Evolutionary conservation across 495 filamentous ascomycete genomes (phyloP), one percentile per base, ranked within the genome.

Genomic region (Daldinia childiae): DNA sequence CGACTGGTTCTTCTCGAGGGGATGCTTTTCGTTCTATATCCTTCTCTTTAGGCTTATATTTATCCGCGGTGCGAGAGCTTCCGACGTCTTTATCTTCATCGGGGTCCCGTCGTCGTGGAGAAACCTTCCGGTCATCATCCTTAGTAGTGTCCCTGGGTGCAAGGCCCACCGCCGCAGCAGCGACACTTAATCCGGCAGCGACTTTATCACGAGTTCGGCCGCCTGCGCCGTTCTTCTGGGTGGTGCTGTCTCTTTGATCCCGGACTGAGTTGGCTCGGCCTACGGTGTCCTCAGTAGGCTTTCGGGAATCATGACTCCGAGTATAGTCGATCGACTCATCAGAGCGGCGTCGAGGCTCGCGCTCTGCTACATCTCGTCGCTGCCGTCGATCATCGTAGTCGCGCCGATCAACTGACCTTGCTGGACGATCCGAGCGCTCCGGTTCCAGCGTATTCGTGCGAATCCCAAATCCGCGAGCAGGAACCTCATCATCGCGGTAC

Each of bases 391-490:
- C 79, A 24, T 84, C 82, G 19, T 75, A 71, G 54, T 77, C 72
- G 15, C 71, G 64, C 14, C 58, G 61, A 19, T 79, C 77, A 7
- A 68, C 58, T 7, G 73, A 73, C 15, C 77, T 67, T 56, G 74
- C 57, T 2, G 67, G 65, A 24, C 69, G 74, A 24, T 61, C 72
- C 17, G 58, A 69, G 8, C 77, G 79, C 8, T 79, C 76, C 24
- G 67, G 30, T 6, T 75, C 75, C 17, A 77, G 62, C 14, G 79
- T 58, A 19, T 82, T 80, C 19, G 81, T 75, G 19, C 81, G 79
- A 55, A 85, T 79, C 54, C 83, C 83, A 51, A 84, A 85, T 1
- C 83, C 83, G 27, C 83, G 81, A 12, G 74, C 15, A 6, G 68
- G 56, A 24, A 85, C 70, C 36, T 72, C 74, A 2, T 81, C 78